Evolutionary conservation across 2,329 filamentous ascomycete species (phyloP), one percentile per base, ranked within the genome.

Genomic region (Sarocladium brachiariae): DNA sequence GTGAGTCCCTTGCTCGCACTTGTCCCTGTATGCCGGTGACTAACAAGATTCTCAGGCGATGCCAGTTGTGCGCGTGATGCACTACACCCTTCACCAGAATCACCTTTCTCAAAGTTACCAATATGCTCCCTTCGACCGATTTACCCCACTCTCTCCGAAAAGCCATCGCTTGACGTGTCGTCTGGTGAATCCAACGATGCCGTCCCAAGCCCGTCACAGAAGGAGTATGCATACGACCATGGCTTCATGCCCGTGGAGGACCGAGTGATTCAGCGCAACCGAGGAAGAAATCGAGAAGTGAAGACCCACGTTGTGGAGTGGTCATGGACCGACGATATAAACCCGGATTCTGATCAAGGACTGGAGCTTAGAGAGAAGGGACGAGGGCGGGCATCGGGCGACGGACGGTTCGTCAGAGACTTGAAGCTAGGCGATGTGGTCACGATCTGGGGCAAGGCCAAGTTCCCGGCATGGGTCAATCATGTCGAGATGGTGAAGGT

Each of bases 351-450:
- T 0, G 58, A 63, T 2, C 30, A 6, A n/a, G 46, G 16, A 16
- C 6, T 24, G 14, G 70, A 61, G 2, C 61, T 80, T 2, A 62
- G 62, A 1, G 57, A 64, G 1, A 19, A 60, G 2, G 81, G 81
- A 0, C 70, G 80, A 1, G 81, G 81, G 1, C 60, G 58, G 18
- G 71, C 59, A 3, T 79, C 77, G 0, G 74, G 66, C 0, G 70
- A 74, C 49, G 81, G 81, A 1, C 64, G 72, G 33, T 83, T 81
- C 60, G 73, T 85, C 30, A 72, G 75, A 14, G 68, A 64, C 41
- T 59, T 85, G 55, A 74, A 71, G 55, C 55, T 80, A n/a, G 81
- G 81, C 1, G 81, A 85, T 56, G 73, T 81, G 16, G 64, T 84
- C 10, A 83, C 80, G 0, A 58, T 84, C 2, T 84, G 81, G 81